Base-by-base conservation (phyloP, 208 protist species). In the Wallacemonas sp. region DNA sequence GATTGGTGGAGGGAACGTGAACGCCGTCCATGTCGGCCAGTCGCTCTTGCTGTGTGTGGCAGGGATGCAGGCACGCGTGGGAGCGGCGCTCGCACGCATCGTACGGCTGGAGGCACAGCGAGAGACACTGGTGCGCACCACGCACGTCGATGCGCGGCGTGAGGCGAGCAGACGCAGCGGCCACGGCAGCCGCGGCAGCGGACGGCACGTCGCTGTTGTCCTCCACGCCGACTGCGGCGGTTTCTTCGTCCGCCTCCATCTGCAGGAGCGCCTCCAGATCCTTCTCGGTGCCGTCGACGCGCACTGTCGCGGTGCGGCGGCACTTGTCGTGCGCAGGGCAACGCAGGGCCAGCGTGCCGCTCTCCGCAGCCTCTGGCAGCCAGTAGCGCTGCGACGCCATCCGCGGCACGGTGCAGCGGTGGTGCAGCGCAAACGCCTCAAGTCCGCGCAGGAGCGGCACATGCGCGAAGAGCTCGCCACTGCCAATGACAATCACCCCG, bases 271-370 rank as follows among this genome's bases (percentile, higher is more conserved):
- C 43, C 17, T 77, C 67, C 29, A 65, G 47, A 47, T 75, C 71
- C 54, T 69, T 43, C 66, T 39, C 39, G 11, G 34, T 57, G 17
- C 3, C 65, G n/a, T 61, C 32, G 4, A 41, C 36, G 30, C 36
- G 36, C 17, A 95, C 38, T 4, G 83, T 62, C 41, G 87, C 87
- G 16, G 80, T 82, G 44, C 82, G 80, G 26, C 80, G 72, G 52
- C 78, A 84, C 60, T 82, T 82, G 62, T 70, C 80, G 73, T 96
- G 90, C 24, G 90, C 78, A 2, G 90, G 85, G 72, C 90, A 96
- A 16, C 76, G 56, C 38, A 94, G 44, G 38, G 87, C 85, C 62
- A 92, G 52, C 30, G 78, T 78, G 26, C 76, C 71, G 16, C 70
- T 76, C 12, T 68, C 77, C n/a, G 72, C 75, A 32, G 78, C 75